Conservation (phyloP, 2,329 filamentous ascomycete genomes). For the Botrytis galanthina region DNA sequence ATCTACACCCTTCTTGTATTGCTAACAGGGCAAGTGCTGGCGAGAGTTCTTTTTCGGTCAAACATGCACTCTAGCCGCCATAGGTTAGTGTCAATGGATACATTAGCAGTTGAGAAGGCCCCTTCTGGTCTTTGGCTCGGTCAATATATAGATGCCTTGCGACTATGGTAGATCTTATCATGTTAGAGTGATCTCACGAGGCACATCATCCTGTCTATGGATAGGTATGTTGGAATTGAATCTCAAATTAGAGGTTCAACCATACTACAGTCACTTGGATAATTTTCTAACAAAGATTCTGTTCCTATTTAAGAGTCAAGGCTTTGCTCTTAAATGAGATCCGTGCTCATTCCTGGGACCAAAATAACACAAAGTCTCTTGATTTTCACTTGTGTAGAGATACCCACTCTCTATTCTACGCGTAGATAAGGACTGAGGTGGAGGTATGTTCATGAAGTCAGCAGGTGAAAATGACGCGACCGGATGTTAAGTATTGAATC, state of each 20-base stretch:
- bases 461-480: background rate
- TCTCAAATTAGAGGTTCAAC: background rate
- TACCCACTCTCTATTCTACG: too few relatives aligned
- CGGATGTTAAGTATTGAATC: background rate
- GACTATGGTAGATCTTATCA: too few relatives aligned
- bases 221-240: background rate
- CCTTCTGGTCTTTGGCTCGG: background rate
- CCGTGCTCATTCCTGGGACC: background rate
- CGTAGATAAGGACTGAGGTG: background rate
- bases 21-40: too few relatives aligned
- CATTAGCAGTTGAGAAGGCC: background rate
- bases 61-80: accelerated
- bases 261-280: background rate
- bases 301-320: background rate
- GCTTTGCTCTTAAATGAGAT: background rate
- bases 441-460: background rate
- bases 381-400: too few relatives aligned
- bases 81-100: background rate
- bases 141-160: background rate
- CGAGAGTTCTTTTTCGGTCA: background rate
- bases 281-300: background rate
- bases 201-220: too few relatives aligned
- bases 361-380: too few relatives aligned
- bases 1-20: background rate
- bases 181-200: background rate